phyloP scores from a whole-genome alignment of 2,329 filamentous ascomycete genomes.

The Fusarium luffae region DNA sequence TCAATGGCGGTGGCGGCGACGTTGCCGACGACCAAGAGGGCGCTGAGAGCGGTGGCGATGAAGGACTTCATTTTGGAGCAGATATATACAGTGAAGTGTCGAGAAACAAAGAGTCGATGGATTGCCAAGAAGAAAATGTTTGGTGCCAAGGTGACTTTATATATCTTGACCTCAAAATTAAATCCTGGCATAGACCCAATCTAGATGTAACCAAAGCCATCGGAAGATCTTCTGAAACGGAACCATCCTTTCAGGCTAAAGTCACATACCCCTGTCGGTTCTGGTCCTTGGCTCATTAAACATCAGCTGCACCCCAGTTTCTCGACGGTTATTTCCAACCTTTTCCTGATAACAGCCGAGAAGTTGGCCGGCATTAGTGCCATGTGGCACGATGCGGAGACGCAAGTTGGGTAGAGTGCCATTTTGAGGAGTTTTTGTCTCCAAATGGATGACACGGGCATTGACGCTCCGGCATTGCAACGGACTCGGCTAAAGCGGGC shows the following conservation, averaged over 20 bases:
- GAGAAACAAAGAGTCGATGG: background rate
- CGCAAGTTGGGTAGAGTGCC: background rate
- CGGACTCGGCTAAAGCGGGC: constrained; percentile 9
- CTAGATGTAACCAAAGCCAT: background rate
- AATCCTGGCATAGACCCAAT: background rate
- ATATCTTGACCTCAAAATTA: background rate
- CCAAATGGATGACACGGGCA: constrained; percentile 9
- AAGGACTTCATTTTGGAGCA: constrained; percentile 20
- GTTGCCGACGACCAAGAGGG: constrained; percentile 40
- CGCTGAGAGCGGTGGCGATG: constrained; percentile 10
- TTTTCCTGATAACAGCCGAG: background rate
- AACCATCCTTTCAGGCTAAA: constrained; percentile 15
- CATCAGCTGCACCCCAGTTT: background rate
- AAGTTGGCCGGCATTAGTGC: background rate
- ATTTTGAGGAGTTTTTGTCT: background rate
- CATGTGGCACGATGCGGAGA: constrained; percentile 26
- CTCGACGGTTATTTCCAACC: background rate
- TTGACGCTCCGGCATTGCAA: constrained; percentile 18
- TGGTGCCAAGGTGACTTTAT: constrained; percentile 9
- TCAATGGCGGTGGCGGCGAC: constrained; percentile 48
- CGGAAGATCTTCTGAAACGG: constrained; percentile 4
- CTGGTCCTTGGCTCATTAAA: background rate
- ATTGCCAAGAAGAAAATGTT: background rate
- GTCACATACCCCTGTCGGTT: background rate
- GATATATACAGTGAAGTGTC: constrained; percentile 6